Conservation (phyloP, 1,139 yeast species). For the Hanseniaspora gamundiae region DNA sequence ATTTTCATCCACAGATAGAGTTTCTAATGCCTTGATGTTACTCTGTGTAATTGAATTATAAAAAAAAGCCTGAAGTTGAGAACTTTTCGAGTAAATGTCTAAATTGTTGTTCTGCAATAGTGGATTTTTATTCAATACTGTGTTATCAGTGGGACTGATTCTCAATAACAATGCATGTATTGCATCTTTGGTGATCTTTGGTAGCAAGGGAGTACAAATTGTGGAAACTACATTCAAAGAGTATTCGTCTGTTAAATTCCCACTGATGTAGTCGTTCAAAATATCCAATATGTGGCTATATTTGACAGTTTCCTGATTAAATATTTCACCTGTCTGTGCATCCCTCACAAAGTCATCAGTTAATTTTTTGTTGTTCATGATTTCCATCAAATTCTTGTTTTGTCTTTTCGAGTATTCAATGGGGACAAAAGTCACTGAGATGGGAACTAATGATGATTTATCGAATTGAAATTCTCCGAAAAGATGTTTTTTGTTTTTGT, state of each 20-base stretch:
- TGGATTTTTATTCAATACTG: slow-evolving; percentile 8
- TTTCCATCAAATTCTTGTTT: slow-evolving; percentile 20
- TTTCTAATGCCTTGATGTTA: slow-evolving; percentile 33
- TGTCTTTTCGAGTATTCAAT: slow-evolving; percentile 26
- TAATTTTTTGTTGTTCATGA: slow-evolving; percentile 6
- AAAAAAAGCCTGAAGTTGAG: slow-evolving; percentile 11
- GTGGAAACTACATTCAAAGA: not conserved
- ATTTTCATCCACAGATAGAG: slow-evolving; percentile 32
- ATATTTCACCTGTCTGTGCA: not conserved
- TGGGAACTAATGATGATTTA: slow-evolving; percentile 27
- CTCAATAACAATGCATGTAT: slow-evolving; percentile 15
- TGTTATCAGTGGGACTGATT: slow-evolving; percentile 15
- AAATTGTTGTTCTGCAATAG: slow-evolving; percentile 14
- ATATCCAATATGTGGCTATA: slow-evolving; percentile 3
- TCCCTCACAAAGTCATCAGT: slow-evolving; percentile 21
- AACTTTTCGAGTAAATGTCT: slow-evolving; percentile 10
- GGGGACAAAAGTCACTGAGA: slow-evolving; percentile 39
- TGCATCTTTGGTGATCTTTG: slow-evolving; percentile 4
- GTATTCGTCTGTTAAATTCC: not conserved
- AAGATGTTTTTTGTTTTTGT: not conserved
- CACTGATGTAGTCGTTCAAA: not conserved
- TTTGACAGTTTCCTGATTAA: slow-evolving; percentile 2
- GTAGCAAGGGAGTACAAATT: not conserved
- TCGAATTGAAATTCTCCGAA: slow-evolving; percentile 27
- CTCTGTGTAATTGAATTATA: slow-evolving; percentile 29